Evolutionary conservation across 352 stramenopile species (phyloP).

Genomic region (Phytophthora pseudosyringae): DNA sequence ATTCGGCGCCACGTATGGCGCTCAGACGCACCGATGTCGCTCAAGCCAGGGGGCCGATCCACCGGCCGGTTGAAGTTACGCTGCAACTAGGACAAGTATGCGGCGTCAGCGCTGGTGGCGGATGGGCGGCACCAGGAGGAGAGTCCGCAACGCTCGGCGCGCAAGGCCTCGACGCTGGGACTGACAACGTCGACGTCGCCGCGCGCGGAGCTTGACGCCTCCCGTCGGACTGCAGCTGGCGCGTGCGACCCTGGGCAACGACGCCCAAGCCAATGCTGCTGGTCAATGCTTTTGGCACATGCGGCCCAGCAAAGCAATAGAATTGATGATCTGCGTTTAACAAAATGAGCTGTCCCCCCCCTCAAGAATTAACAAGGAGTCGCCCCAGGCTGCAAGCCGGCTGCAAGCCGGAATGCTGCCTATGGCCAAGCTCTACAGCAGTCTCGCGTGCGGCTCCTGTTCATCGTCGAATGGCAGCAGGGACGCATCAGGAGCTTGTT

Average conservation of each 20-base stretch:
- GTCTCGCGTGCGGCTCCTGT: background rate
- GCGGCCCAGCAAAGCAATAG: background rate
- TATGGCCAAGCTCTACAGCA: background rate
- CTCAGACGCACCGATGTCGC: too few relatives aligned
- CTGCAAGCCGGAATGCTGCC: too few relatives aligned
- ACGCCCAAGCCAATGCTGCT: background rate
- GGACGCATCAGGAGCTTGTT: background rate
- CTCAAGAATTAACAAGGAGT: too few relatives aligned
- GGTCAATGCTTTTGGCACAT: background rate
- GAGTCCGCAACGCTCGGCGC: background rate
- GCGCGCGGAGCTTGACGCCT: too few relatives aligned
- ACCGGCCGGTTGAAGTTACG: constrained; percentile 27
- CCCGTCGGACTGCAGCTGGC: background rate
- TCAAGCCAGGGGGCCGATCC: too few relatives aligned
- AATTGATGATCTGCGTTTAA: constrained; percentile 1
- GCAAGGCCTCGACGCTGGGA: constrained; percentile 12
- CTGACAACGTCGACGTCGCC: too few relatives aligned
- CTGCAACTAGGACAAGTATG: constrained; percentile 10
- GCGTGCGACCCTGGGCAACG: background rate
- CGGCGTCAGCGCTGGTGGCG: constrained; percentile 2
- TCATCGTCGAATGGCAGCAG: background rate
- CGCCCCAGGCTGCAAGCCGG: too few relatives aligned
- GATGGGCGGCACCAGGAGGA: constrained; percentile 7
- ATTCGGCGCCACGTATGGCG: too few relatives aligned
- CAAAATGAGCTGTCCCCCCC: background rate